Conservation (phyloP, 495 filamentous ascomycete genomes). For the Talaromyces trachyspermus region DNA sequence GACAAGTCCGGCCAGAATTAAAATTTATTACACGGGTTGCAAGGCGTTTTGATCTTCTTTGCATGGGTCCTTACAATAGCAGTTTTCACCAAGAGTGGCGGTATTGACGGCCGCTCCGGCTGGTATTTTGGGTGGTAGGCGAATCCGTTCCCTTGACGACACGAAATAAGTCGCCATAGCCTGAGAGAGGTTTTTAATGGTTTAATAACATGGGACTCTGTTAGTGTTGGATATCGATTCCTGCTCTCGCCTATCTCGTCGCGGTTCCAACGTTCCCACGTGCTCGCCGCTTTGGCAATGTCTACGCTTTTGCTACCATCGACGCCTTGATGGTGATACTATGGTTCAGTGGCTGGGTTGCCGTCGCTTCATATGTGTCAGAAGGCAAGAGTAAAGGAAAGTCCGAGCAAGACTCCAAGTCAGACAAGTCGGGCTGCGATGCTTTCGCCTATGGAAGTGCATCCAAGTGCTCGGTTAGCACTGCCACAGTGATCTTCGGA, state of each 20-base stretch:
- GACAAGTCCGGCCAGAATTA: constrained; percentile 35
- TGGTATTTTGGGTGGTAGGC: constrained; percentile 74
- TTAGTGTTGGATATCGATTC: constrained; percentile 80
- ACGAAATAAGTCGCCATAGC: not conserved
- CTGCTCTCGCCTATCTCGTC: constrained; percentile 73
- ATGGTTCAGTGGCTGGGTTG: constrained; percentile 79
- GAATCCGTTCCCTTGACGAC: not conserved
- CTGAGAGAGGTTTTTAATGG: not conserved
- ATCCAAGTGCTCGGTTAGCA: constrained; percentile 62
- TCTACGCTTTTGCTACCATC: constrained; percentile 70
- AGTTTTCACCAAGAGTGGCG: constrained; percentile 56
- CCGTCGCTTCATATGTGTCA: constrained; percentile 63
- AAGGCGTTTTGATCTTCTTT: constrained; percentile 61
- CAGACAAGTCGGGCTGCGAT: constrained; percentile 33
- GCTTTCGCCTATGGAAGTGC: constrained; percentile 48
- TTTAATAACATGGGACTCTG: not conserved
- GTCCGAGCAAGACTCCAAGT: constrained; percentile 15
- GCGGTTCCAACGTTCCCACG: constrained; percentile 81
- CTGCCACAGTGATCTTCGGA: constrained; percentile 68
- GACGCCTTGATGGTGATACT: constrained; percentile 68
- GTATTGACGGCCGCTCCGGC: constrained; percentile 59
- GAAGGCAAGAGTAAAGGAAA: constrained; percentile 37
- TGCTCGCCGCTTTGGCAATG: constrained; percentile 69
- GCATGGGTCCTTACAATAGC: constrained; percentile 67
- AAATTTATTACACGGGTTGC: constrained; percentile 46